These are phyloP conservation scores for Chalaropsis ovoidea DNA, from an alignment of 2,329 filamentous ascomycete species.

Conservation along the genomic window DNA sequence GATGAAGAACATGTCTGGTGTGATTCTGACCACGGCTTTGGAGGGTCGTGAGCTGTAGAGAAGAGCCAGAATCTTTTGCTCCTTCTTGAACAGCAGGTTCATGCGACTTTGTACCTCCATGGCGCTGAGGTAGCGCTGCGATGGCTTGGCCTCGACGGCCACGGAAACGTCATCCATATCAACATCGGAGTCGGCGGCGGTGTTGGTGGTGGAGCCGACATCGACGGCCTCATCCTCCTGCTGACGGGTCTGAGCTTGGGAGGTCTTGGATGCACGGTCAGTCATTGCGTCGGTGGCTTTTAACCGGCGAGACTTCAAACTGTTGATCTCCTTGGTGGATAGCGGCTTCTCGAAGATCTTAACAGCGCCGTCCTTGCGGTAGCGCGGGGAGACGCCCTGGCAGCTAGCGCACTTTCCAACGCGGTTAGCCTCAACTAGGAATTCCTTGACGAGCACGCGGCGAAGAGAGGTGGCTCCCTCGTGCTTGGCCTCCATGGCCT, in stretches of 20 bases:
- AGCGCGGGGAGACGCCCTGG: conserved; percentile 64
- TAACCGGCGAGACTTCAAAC: conserved; percentile 61
- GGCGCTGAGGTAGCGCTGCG: conserved; percentile 68
- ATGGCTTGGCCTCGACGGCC: conserved; percentile 32
- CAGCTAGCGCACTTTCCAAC: conserved; percentile 59
- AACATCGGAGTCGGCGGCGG: conserved; percentile 42
- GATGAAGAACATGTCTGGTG: conserved; percentile 88
- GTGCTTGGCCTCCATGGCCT: conserved; percentile 58
- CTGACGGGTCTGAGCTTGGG: conserved; percentile 27
- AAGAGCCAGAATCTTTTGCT: conserved; percentile 72
- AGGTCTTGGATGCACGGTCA: conserved; percentile 30
- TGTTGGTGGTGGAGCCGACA: conserved; percentile 41
- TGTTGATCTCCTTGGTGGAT: conserved; percentile 60
- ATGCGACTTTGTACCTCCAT: conserved; percentile 75
- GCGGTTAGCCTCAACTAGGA: conserved; percentile 62
- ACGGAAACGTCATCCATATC: conserved; percentile 34
- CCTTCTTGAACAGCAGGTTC: conserved; percentile 70
- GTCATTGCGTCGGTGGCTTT: conserved; percentile 61
- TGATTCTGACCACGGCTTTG: conserved; percentile 49
- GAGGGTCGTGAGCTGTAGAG: conserved; percentile 68
- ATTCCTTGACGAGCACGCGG: conserved; percentile 66
- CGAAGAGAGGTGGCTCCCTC: conserved; percentile 72
- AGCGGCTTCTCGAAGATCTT: conserved; percentile 88
- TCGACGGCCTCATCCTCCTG: conserved; percentile 55
- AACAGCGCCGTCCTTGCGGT: conserved; percentile 79